Conservation (phyloP, 805 yeast species). For the Yarrowia sp. region DNA sequence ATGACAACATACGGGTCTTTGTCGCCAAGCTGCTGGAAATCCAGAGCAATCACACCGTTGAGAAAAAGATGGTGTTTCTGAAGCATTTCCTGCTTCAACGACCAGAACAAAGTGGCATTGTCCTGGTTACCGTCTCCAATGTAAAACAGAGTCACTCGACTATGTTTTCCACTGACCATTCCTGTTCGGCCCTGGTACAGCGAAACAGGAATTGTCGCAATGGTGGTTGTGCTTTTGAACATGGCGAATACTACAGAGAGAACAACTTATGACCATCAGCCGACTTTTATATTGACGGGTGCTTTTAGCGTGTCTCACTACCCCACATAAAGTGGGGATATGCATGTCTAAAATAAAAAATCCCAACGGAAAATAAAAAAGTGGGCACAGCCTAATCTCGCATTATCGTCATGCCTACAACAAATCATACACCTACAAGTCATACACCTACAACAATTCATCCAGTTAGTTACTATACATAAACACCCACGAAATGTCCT, state of each 20-base stretch:
- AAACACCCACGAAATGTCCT: neutral
- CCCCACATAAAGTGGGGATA: slow-evolving; percentile 16
- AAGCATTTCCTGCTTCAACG: neutral
- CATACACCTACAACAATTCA: too few relatives aligned
- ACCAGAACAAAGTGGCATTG: neutral
- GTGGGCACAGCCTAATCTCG: neutral
- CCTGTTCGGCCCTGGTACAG: neutral
- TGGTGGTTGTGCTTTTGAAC: neutral
- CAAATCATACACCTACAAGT: neutral
- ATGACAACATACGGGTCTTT: neutral
- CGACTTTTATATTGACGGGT: too few relatives aligned
- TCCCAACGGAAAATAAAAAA: too few relatives aligned
- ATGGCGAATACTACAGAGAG: too few relatives aligned
- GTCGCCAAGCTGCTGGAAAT: neutral
- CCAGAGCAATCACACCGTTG: slow-evolving; percentile 9
- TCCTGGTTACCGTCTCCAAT: neutral
- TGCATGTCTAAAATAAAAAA: too few relatives aligned
- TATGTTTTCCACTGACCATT: slow-evolving; percentile 3
- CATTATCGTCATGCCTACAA: too few relatives aligned
- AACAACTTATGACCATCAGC: too few relatives aligned
- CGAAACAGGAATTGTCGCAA: neutral
- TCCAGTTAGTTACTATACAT: slow-evolving; percentile 13
- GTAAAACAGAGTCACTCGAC: neutral
- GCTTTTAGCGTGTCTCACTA: neutral
- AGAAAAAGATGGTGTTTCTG: neutral